A percentile compares a stretch with the other conserved stretches of the same genome.
Evolutionary conservation across 371 early-diverging fungal genomes (phyloP).

Genomic region (Smittium culicis): DNA sequence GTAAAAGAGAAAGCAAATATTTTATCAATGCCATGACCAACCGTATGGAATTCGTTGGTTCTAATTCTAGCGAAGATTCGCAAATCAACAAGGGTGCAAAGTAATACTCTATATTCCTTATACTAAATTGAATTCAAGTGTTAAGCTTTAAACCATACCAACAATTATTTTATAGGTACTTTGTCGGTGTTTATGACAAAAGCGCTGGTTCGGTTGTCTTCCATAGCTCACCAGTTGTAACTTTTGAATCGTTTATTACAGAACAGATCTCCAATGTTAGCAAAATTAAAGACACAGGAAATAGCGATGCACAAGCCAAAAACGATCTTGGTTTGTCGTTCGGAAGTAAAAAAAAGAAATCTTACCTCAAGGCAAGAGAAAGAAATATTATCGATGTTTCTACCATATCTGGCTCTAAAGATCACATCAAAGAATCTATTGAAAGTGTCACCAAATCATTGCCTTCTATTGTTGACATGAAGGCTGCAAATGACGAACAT

Average conservation of each 20-base stretch:
- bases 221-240: slow-evolving; percentile 47
- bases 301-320: slow-evolving; percentile 33
- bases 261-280: slow-evolving; percentile 34
- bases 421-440: slow-evolving; percentile 22
- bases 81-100: background rate
- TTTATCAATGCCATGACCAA: background rate
- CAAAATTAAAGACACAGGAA: slow-evolving; percentile 13
- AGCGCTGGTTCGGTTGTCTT: slow-evolving; percentile 45
- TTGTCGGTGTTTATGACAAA: slow-evolving; percentile 61
- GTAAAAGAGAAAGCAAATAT: background rate
- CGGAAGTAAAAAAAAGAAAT: slow-evolving; percentile 72
- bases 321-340: slow-evolving; percentile 75
- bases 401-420: slow-evolving; percentile 18
- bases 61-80: background rate
- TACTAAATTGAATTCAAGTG: background rate
- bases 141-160: background rate
- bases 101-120: background rate
- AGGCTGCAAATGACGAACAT: slow-evolving; percentile 35
- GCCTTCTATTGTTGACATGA: slow-evolving; percentile 33
- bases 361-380: slow-evolving; percentile 60
- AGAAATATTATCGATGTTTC: slow-evolving; percentile 62
- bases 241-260: slow-evolving; percentile 51
- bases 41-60: background rate
- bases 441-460: slow-evolving; percentile 23
- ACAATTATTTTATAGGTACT: slow-evolving; percentile 29